Base-by-base conservation (phyloP, 2,329 filamentous ascomycete genomes). In the Pyricularia grisea region DNA sequence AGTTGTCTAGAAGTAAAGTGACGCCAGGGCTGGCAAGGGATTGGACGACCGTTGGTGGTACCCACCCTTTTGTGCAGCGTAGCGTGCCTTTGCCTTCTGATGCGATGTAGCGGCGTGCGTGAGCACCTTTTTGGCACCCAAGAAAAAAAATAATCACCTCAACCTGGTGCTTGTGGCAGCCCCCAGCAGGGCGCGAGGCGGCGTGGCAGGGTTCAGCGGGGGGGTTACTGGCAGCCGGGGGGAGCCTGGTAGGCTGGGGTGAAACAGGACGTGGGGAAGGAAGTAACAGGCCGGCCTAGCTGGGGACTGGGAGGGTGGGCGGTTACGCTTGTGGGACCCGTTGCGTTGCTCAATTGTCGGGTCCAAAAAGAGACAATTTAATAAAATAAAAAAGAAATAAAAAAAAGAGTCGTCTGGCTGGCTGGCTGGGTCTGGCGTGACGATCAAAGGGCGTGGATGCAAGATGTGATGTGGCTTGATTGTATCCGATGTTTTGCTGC, bases 201-300 rank as follows among this genome's bases (percentile, higher is more conserved):
- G 64, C 30, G 30, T 31, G 2, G 64, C 64, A 66, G 64, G 64
- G 64, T 66, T 36, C 64, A 66, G 31, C 31, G 36, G 64, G 64
- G 64, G 31, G n/a, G 28, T 31, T 66, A 28, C 31, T 66, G 64
- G 31, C 31, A 36, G 31, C 42, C 20, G 64, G 64, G 30, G 64
- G 25, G 64, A 36, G 64, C 64, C 64, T 66, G n/a, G 64, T 36
- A 36, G 64, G 64, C 64, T 66, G 64, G 64, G 64, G 64, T 66
- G 64, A 66, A 66, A 66, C 64, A 66, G 64, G 64, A 66, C 64
- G 64, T 66, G 64, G 64, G 64, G 64, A 42, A 66, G 64, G 31
- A 66, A 50, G 42, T 50, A 50, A 36, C 42, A 50, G 42, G 42
- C 42, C 42, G 42, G 42, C 42, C 42, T 50, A 50, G 42, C 42